These are phyloP conservation scores for Deinandra increscens DNA, from an alignment of 129 eudicot species.

Conservation along the genomic window DNA sequence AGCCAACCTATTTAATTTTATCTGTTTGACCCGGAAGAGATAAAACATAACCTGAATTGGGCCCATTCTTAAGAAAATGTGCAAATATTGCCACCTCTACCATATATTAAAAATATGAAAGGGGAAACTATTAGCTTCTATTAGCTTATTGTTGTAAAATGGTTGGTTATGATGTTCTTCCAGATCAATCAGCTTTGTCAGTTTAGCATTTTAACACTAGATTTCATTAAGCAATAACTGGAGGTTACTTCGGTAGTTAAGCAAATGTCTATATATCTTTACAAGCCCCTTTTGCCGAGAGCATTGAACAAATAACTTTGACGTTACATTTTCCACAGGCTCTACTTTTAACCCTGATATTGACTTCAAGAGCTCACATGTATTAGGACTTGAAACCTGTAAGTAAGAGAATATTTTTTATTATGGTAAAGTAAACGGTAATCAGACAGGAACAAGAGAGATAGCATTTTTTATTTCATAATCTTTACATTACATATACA, in stretches of 20 bases:
- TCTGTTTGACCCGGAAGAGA: no score
- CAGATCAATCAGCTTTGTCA: slow-evolving; percentile 7
- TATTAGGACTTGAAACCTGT: slow-evolving; percentile 83
- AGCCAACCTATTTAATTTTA: neutral
- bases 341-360: slow-evolving; percentile 84
- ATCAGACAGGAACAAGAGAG: no score
- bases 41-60: neutral
- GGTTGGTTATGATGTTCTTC: neutral
- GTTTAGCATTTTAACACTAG: neutral
- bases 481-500: no score
- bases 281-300: slow-evolving; percentile 97
- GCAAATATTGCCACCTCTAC: neutral
- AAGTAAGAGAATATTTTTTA: slow-evolving; percentile 3
- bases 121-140: neutral
- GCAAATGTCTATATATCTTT: slow-evolving; percentile 91
- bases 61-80: neutral
- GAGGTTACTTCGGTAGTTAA: slow-evolving; percentile 81
- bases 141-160: neutral
- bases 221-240: slow-evolving; percentile 15
- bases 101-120: neutral
- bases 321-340: slow-evolving; percentile 91
- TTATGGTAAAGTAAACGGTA: neutral
- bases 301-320: slow-evolving; percentile 98
- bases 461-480: no score
- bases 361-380: slow-evolving; percentile 86